Conservation (phyloP, 2,329 filamentous ascomycete species). For the Thielaviopsis punctulata region DNA sequence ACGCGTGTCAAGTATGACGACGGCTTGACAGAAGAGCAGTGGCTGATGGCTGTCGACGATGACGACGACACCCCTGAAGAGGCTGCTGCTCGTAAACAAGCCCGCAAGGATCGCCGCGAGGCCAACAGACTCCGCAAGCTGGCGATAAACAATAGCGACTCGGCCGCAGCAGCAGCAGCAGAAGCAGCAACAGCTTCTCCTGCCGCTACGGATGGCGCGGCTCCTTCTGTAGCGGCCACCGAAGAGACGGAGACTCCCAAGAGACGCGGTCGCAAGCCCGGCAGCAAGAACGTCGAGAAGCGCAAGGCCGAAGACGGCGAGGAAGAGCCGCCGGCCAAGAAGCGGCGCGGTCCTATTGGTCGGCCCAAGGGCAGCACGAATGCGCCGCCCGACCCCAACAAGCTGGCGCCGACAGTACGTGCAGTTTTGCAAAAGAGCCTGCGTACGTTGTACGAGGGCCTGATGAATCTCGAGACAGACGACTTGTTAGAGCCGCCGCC, state of each 20-base stretch:
- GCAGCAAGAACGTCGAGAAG: constrained; percentile 52
- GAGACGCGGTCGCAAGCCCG: constrained; percentile 71
- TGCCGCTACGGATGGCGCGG: no score
- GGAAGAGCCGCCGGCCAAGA: constrained; percentile 61
- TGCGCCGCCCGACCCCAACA: constrained; percentile 23
- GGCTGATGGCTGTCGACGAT: constrained; percentile 94
- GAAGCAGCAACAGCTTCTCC: constrained; percentile 52
- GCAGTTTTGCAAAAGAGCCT: constrained; percentile 64
- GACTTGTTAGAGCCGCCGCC: constrained; percentile 40
- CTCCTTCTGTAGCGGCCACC: constrained; percentile 23
- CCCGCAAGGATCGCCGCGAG: constrained; percentile 63
- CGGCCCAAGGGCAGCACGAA: constrained; percentile 43
- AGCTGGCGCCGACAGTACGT: constrained; percentile 49
- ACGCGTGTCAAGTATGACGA: constrained; percentile 93
- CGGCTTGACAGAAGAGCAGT: constrained; percentile 94
- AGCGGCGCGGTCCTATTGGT: constrained; percentile 54
- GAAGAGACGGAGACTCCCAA: constrained; percentile 53
- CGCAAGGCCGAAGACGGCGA: constrained; percentile 72
- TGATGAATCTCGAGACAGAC: constrained; percentile 75
- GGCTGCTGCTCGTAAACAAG: constrained; percentile 77
- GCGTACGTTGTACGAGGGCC: constrained; percentile 55
- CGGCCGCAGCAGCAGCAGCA: constrained; percentile 36
- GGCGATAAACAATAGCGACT: constrained; percentile 16
- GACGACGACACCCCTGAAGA: constrained; percentile 90
- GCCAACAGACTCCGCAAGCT: constrained; percentile 53